These are phyloP conservation scores for Plantago ovata DNA, from an alignment of 257 asterid genomes.

Conservation along the genomic window DNA sequence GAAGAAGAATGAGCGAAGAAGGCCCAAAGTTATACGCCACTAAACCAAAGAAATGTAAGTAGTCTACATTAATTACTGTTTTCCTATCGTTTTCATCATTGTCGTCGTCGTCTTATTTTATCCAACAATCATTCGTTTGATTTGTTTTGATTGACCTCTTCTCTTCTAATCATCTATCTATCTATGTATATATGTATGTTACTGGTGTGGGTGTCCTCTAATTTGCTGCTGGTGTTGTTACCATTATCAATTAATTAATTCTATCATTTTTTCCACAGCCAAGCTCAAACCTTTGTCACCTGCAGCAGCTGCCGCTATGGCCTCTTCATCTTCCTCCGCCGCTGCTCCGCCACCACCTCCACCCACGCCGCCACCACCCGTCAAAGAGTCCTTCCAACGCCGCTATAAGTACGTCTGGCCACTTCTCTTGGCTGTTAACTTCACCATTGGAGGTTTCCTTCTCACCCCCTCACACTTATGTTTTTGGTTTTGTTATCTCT, in stretches of 20 bases:
- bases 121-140: too few species aligned
- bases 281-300: conserved; percentile 47
- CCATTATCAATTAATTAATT: conserved; percentile 3
- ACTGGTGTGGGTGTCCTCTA: too few species aligned
- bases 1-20: conserved; percentile 41
- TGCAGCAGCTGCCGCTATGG: conserved; percentile 31
- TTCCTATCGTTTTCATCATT: too few species aligned
- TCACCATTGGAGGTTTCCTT: conserved; percentile 64
- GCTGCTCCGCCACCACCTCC: neutral
- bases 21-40: conserved; percentile 51
- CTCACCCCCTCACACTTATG: neutral
- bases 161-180: too few species aligned
- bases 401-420: conserved; percentile 73
- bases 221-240: neutral
- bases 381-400: conserved; percentile 54
- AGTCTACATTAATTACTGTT: too few species aligned
- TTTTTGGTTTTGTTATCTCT: too few species aligned
- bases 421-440: conserved; percentile 63
- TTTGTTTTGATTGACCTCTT: too few species aligned
- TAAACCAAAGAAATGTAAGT: conserved; percentile 67
- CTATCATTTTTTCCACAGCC: conserved; percentile 30
- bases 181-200: too few species aligned
- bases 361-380: conserved; percentile 28
- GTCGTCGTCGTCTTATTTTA: too few species aligned
- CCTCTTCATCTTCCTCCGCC: conserved; percentile 19